phyloP scores from a whole-genome alignment of 2,329 filamentous ascomycete genomes.

The Cadophora sp. region DNA sequence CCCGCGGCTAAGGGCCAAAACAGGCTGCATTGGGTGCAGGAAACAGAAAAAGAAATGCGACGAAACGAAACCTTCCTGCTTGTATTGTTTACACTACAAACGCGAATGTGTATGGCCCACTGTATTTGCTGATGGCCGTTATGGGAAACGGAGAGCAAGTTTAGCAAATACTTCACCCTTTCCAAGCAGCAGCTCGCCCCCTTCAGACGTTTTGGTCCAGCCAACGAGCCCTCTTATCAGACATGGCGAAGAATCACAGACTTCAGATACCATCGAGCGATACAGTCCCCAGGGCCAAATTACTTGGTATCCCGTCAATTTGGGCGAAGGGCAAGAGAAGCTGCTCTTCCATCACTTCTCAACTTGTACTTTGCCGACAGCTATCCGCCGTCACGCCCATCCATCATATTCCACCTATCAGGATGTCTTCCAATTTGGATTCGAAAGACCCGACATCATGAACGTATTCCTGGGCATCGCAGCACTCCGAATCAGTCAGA shows the following conservation, averaged over 20 bases:
- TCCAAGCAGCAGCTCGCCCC: not conserved
- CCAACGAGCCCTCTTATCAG: not conserved
- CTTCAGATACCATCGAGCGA: not conserved
- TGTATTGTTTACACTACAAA: constrained; percentile 1
- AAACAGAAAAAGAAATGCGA: constrained; percentile 15
- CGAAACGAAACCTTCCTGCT: not conserved
- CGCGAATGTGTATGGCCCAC: constrained; percentile 7
- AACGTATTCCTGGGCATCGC: constrained; percentile 3
- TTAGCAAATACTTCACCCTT: not conserved
- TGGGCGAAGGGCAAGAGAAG: not conserved
- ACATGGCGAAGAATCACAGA: not conserved
- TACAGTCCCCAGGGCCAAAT: not conserved
- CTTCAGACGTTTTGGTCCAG: not conserved
- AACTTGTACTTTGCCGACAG: constrained; percentile 3
- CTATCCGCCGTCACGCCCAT: constrained; percentile 1
- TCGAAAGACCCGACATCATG: constrained; percentile 4
- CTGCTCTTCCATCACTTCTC: constrained; percentile 11
- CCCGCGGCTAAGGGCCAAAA: not conserved
- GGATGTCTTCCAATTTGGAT: not conserved
- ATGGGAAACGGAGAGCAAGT: not conserved
- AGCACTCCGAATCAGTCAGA: not conserved
- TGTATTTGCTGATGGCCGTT: not conserved
- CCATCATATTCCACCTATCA: not conserved
- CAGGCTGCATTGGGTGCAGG: not conserved
- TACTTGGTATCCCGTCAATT: not conserved